Base-by-base conservation (phyloP, 345 rosid genomes). In the Anacardium occidentale region DNA sequence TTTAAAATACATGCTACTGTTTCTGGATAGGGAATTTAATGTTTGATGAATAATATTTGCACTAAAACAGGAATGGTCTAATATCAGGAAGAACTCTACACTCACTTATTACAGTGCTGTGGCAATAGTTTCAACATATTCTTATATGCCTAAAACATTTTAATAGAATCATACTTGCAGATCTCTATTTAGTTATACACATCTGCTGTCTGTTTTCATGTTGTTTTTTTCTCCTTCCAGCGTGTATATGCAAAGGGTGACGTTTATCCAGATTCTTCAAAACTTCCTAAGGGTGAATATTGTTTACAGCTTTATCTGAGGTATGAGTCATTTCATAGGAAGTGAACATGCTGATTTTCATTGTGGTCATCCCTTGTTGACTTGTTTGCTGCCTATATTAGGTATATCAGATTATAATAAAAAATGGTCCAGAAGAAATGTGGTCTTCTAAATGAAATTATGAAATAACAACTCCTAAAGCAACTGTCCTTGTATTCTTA, bases 271-370 rank as follows among this genome's bases (percentile, higher is more conserved):
- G 69, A 66, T 20, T 83, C 88, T 76, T 79, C 90, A 74, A 91
- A 88, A 78, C 97, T 95, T 77, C 94, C 96, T 1, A 91, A 91
- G 87, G 99, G 98, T n/a, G 99, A 92, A 72, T 92, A 91, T 80
- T 86, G 70, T 73, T 82, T 95, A 68, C 97, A 81, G 77, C 76
- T 92, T 24, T 90, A 84, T 83, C 73, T 95, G 70, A 88, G 99
- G 99, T 92, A 80, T 71, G 51, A 14, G 32, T 53, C 53, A n/a
- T 72, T 58, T 55, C 7, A 52, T 54, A 55, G 63, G 34, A 4
- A 62, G 56, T 32, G 50, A 17, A 13, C 55, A 40, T 44, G 40
- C 42, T 11, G 57, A 29, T 20, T 3, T 69, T n/a, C 40, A 24
- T 61, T 71, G 51, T 60, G 26, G 22, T 51, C 26, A 32, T 51